phyloP scores from a whole-genome alignment of 2,329 filamentous ascomycete species.

The Neocucurbitaria cava region DNA sequence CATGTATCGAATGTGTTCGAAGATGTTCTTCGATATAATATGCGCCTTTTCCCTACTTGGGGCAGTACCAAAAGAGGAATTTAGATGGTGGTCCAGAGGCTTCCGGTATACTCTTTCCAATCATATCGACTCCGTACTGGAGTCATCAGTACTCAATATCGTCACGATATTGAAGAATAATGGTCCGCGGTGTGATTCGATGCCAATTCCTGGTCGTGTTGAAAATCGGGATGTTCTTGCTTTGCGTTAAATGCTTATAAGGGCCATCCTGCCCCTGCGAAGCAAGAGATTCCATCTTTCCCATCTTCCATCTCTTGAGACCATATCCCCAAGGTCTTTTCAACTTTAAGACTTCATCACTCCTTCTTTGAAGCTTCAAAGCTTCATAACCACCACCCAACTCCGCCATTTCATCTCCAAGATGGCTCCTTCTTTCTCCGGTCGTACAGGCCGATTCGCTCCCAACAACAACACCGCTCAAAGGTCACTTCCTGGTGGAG shows the following conservation, averaged over 20 bases:
- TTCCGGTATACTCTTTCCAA: too few relatives aligned
- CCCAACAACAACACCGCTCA: not conserved
- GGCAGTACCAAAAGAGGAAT: too few relatives aligned
- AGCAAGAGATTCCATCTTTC: not conserved
- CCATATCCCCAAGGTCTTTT: not conserved
- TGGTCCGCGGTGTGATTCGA: too few relatives aligned
- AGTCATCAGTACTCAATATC: too few relatives aligned
- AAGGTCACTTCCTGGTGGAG: not conserved
- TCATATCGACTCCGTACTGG: too few relatives aligned
- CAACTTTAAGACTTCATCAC: not conserved
- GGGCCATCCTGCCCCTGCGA: not conserved
- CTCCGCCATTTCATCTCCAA: not conserved
- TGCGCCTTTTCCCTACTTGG: too few relatives aligned
- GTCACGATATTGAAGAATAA: too few relatives aligned
- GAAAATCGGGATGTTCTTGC: too few relatives aligned
- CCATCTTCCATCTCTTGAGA: not conserved
- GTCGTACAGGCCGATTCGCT: not conserved
- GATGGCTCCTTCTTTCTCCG: slow-evolving; percentile 1
- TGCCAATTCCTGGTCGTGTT: too few relatives aligned
- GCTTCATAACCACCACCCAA: not conserved
- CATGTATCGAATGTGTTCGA: too few relatives aligned
- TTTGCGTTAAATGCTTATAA: not conserved
- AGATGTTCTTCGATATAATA: too few relatives aligned
- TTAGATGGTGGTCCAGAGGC: too few relatives aligned
- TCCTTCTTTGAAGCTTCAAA: not conserved